phyloP scores from a whole-genome alignment of 768 basidiomycete genomes.

The Trametes cubensis region DNA sequence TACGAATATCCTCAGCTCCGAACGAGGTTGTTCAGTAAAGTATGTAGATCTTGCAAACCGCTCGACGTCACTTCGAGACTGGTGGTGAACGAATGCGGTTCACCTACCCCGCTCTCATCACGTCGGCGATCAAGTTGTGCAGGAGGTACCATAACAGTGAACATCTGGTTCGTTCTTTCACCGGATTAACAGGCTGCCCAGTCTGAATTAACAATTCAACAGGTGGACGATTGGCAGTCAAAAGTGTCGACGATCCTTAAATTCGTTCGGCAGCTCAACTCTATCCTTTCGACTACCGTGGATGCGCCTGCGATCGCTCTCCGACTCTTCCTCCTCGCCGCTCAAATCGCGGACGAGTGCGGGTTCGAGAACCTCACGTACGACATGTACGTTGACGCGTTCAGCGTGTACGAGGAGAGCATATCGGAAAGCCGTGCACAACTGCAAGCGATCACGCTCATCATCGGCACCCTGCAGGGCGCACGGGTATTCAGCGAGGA shows the following conservation, averaged over 20 bases:
- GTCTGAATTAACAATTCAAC: too few relatives aligned
- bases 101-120: slow-evolving; percentile 96
- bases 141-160: slow-evolving; percentile 87
- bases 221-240: slow-evolving; percentile 87
- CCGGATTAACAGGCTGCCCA: neutral
- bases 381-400: slow-evolving; percentile 97
- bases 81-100: slow-evolving; percentile 96
- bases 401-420: slow-evolving; percentile 96
- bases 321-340: slow-evolving; percentile 92
- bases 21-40: too few relatives aligned
- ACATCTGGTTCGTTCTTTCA: slow-evolving; percentile 45
- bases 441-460: slow-evolving; percentile 93
- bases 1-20: neutral
- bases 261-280: slow-evolving; percentile 91
- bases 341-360: slow-evolving; percentile 93
- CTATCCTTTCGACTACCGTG: slow-evolving; percentile 90
- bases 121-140: slow-evolving; percentile 90
- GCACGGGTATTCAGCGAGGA: slow-evolving; percentile 91
- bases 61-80: slow-evolving; percentile 84
- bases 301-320: slow-evolving; percentile 92
- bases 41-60: slow-evolving; percentile 89
- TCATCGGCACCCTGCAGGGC: slow-evolving; percentile 88
- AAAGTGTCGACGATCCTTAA: slow-evolving; percentile 90
- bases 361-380: slow-evolving; percentile 96
- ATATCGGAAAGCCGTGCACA: slow-evolving; percentile 96